These are phyloP conservation scores for Starmerella scarabaei DNA, from an alignment of 805 yeast genomes.

Conservation along the genomic window DNA sequence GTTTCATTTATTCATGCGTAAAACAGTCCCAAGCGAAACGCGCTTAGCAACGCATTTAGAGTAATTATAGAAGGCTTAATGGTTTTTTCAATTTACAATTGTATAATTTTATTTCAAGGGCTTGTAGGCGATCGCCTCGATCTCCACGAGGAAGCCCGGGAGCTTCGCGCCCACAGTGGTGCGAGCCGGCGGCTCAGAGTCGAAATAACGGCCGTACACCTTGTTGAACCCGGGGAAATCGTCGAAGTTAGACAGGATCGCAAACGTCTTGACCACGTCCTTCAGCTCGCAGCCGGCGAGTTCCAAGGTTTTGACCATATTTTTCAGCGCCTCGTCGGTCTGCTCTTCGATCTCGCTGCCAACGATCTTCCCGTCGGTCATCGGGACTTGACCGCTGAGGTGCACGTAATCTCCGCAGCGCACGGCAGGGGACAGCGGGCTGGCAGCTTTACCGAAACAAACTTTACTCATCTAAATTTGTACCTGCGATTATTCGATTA, in stretches of 20 bases:
- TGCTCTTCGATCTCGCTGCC: constrained; percentile 16
- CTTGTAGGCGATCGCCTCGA: constrained; percentile 17
- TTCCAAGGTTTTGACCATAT: constrained; percentile 11
- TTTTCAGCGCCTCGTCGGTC: constrained; percentile 9
- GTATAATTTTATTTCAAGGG: constrained; percentile 3
- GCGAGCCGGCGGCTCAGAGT: constrained; percentile 16
- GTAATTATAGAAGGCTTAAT: no score
- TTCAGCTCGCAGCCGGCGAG: constrained; percentile 10
- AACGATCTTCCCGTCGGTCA: constrained; percentile 13
- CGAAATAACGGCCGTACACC: constrained; percentile 12
- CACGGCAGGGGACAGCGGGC: constrained; percentile 17
- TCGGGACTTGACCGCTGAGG: constrained; percentile 16
- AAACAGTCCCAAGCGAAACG: no score
- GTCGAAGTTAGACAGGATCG: constrained; percentile 7
- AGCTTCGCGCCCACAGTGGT: constrained; percentile 15
- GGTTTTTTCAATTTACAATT: not conserved
- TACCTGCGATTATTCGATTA: no score
- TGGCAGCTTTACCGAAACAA: constrained; percentile 12
- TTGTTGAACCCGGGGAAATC: constrained; percentile 16
- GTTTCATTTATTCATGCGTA: no score
- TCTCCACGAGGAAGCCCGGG: constrained; percentile 16
- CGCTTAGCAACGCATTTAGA: no score
- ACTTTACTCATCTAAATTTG: constrained; percentile 14
- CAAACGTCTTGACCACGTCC: constrained; percentile 15
- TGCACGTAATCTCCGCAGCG: constrained; percentile 16